Evolutionary conservation across 2,329 filamentous ascomycete species (phyloP), one percentile per base, ranked within the genome.

Genomic region (Alternaria burnsii): DNA sequence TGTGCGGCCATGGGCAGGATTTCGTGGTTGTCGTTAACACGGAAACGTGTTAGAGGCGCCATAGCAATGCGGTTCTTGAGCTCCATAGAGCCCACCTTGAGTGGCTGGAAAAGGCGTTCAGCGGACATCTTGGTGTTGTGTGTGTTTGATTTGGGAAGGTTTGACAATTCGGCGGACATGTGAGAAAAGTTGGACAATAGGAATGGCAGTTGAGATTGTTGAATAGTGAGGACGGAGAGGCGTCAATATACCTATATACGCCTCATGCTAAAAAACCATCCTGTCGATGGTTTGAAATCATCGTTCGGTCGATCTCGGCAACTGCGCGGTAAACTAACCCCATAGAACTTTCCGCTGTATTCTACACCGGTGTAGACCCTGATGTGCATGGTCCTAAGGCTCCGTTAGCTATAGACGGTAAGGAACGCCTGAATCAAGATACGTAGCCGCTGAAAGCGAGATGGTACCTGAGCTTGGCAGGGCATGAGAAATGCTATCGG

Each of bases 1-100:
- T 85, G 80, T 47, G 76, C 70, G 1, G 81, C 80, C 51, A 77
- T 69, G n/a, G 72, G 74, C 3, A 74, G 63, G 8, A 83, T 82
- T 3, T 82, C 80, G 66, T 85, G 82, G 56, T 85, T 76, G 55
- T 86, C 80, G 48, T 75, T 71, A 46, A 79, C 80, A 47, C 81
- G 78, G 66, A 81, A 81, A 8, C 81, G 74, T 2, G 77, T 77
- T 20, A 78, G 58, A 4, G 77, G 76, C 10, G 76, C 75, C 71
- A 79, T 77, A 22, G 75, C 70, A 32, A 79, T 62, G 26, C 77
- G 75, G 55, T 76, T 69, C 50, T 73, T 73, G 44, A 78, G 71
- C 55, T 73, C 68, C 20, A 77, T 66, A 20, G 69, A 66, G 61
- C 77, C 76, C 46, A 78, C 58, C 59, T 74, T 74, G 58, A 79